These are phyloP conservation scores for Candida stauntonica DNA, from an alignment of 805 yeast genomes.

Conservation along the genomic window DNA sequence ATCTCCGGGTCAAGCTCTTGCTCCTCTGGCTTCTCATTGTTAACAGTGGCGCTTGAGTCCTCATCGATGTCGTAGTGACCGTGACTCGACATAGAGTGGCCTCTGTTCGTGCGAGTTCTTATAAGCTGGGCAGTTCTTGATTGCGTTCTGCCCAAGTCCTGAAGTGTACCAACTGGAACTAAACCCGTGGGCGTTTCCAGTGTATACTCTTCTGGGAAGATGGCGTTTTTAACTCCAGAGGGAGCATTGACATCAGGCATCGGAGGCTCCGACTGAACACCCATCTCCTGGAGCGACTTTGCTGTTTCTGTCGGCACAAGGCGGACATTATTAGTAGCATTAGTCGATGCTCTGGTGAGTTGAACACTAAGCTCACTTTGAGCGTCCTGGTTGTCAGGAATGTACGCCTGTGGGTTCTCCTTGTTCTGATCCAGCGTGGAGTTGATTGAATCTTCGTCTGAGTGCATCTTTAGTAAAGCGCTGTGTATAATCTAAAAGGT, in stretches of 20 bases:
- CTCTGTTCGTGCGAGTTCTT: constrained; percentile 32
- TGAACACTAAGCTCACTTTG: constrained; percentile 37
- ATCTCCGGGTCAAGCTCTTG: constrained; percentile 56
- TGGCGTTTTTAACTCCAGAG: constrained; percentile 50
- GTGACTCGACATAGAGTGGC: not conserved
- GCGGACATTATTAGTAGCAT: constrained; percentile 27
- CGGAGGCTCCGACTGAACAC: constrained; percentile 52
- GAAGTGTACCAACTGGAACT: constrained; percentile 74
- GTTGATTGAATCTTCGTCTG: constrained; percentile 24
- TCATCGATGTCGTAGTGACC: constrained; percentile 27
- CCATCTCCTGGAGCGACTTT: constrained; percentile 59
- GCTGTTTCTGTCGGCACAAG: constrained; percentile 67
- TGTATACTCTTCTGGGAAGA: constrained; percentile 91
- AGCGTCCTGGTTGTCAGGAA: constrained; percentile 42
- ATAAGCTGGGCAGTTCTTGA: constrained; percentile 27
- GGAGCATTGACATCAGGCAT: constrained; percentile 56
- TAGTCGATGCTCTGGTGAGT: constrained; percentile 19
- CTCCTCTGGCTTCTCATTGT: constrained; percentile 24
- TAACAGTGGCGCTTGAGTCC: constrained; percentile 26
- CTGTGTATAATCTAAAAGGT: not conserved
- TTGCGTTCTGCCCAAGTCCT: constrained; percentile 54
- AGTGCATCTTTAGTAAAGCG: constrained; percentile 5
- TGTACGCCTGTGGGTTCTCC: constrained; percentile 35
- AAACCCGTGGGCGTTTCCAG: constrained; percentile 85
- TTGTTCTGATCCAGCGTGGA: constrained; percentile 12